Percentiles rank a stretch among this genome's conserved stretches.
Evolutionary conservation across 2,329 filamentous ascomycete species (phyloP).

Genomic region (Aspergillus bombycis): DNA sequence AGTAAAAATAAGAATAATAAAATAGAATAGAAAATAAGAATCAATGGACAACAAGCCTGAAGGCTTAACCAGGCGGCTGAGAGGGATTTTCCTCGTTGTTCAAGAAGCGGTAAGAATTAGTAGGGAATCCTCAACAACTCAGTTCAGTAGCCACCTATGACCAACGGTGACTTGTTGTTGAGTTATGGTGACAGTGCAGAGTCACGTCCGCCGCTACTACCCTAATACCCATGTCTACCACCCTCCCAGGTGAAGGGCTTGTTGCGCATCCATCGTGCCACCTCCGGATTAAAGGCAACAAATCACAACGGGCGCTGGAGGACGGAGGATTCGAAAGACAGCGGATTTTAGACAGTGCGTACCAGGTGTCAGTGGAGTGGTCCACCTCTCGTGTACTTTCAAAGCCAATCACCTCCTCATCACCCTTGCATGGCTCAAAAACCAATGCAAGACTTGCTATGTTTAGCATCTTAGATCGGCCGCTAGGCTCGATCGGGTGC

Average conservation of each 20-base stretch:
- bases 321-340: constrained; percentile 16
- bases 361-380: constrained; percentile 12
- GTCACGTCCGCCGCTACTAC: constrained; percentile 26
- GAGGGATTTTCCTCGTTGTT: neutral
- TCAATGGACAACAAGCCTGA: neutral
- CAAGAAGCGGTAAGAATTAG: neutral
- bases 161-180: constrained; percentile 1
- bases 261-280: constrained; percentile 23
- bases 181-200: constrained; percentile 37
- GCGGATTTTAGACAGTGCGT: neutral
- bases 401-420: constrained; percentile 12
- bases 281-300: constrained; percentile 15
- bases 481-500: constrained; percentile 15
- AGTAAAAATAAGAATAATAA: neutral
- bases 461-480: constrained; percentile 31
- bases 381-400: constrained; percentile 4
- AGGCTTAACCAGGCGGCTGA: neutral
- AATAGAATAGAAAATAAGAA: neutral
- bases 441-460: constrained; percentile 29
- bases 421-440: constrained; percentile 15
- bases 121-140: neutral
- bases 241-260: constrained; percentile 12
- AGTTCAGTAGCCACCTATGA: neutral
- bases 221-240: constrained; percentile 15
- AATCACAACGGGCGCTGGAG: constrained; percentile 8